Conservation (phyloP, 176 grass and related monocot species). For the Juncus effusus region DNA sequence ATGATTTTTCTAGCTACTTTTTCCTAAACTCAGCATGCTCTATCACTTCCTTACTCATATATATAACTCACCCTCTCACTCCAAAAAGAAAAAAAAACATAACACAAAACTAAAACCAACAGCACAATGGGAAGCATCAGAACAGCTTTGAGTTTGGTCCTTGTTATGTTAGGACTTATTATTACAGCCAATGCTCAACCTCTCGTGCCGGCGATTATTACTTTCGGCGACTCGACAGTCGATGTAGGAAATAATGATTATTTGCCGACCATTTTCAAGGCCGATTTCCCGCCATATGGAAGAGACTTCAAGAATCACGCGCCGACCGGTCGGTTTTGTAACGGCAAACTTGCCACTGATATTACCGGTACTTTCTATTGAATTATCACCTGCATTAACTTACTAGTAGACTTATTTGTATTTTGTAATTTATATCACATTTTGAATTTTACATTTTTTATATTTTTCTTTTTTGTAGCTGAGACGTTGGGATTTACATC, state of each 20-base stretch:
- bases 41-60: constrained; percentile 11
- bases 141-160: constrained; percentile 25
- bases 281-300: constrained; percentile 81
- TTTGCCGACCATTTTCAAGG: constrained; percentile 69
- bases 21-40: not conserved
- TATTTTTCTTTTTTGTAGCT: constrained; percentile 40
- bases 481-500: constrained; percentile 67
- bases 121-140: constrained; percentile 14
- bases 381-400: not conserved
- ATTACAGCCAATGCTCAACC: constrained; percentile 45
- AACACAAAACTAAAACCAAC: not conserved
- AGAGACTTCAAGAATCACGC: constrained; percentile 69
- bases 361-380: constrained; percentile 54
- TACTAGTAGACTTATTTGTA: not conserved
- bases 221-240: constrained; percentile 79
- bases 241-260: constrained; percentile 97
- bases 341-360: constrained; percentile 84
- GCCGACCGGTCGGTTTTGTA: constrained; percentile 93
- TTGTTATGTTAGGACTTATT: constrained; percentile 31
- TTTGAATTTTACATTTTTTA: not conserved
- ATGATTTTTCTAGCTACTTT: not conserved
- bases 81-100: not conserved
- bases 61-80: constrained; percentile 18
- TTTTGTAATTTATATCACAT: not conserved
- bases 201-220: constrained; percentile 70